A percentile compares a stretch with the other conserved stretches of the same genome.
Conservation (phyloP, 805 yeast species). For the Wickerhamomyces subpelliculosus region DNA sequence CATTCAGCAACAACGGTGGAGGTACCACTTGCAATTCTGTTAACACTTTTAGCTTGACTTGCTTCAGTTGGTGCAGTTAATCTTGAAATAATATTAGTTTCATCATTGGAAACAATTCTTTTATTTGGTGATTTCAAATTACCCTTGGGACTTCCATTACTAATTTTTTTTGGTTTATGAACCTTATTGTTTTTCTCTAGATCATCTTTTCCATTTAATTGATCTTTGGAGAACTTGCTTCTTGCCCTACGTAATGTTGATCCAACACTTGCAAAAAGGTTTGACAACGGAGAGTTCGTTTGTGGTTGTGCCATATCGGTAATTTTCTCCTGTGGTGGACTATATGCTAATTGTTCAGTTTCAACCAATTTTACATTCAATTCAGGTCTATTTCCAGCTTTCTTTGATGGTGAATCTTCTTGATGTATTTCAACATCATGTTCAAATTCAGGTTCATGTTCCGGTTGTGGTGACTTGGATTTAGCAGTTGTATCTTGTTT, state of each 20-base stretch:
- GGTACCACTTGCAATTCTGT: not conserved
- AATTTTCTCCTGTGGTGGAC: constrained; percentile 2
- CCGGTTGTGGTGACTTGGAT: too few relatives aligned
- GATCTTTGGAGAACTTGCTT: constrained; percentile 13
- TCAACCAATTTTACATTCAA: not conserved
- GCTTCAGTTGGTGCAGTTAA: constrained; percentile 12
- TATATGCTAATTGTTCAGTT: constrained; percentile 2
- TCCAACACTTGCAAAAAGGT: constrained; percentile 18
- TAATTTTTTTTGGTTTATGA: constrained; percentile 1
- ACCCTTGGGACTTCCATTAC: not conserved
- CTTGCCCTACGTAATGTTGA: constrained; percentile 18
- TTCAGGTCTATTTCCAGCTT: not conserved
- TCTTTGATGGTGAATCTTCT: constrained; percentile 1
- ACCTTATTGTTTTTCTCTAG: constrained; percentile 3
- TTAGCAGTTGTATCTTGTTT: too few relatives aligned
- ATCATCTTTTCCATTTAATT: constrained; percentile 6
- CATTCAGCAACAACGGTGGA: not conserved
- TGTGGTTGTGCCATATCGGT: constrained; percentile 4
- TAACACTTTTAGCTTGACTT: constrained; percentile 10
- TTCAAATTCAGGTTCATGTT: too few relatives aligned
- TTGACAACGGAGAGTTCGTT: constrained; percentile 18
- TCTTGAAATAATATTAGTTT: constrained; percentile 6
- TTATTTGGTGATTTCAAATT: constrained; percentile 1
- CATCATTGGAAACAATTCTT: constrained; percentile 1
- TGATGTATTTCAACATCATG: not conserved